Conservation (phyloP, 257 asterid genomes). For the Penstemon eatonii region DNA sequence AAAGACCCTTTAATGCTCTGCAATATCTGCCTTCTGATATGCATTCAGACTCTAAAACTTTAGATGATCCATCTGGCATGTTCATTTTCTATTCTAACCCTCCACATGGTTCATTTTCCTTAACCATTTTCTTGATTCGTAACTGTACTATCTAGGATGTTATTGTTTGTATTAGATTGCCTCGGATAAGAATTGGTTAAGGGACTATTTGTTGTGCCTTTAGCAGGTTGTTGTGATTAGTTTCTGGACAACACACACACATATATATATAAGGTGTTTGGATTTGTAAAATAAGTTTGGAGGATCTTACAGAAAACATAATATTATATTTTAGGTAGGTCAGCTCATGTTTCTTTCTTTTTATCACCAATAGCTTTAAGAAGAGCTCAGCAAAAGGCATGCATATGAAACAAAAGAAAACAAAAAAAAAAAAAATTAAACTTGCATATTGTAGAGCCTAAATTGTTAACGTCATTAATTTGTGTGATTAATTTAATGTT, state of each 20-base stretch:
- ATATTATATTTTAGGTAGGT: slow-evolving; percentile 45
- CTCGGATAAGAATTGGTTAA: neutral
- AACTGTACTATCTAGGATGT: neutral
- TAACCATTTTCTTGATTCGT: slow-evolving; percentile 32
- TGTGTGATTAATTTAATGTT: slow-evolving; percentile 9
- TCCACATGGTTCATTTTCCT: slow-evolving; percentile 34
- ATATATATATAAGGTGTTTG: slow-evolving; percentile 30
- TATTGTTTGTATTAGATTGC: too few species aligned
- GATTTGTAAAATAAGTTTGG: slow-evolving; percentile 28
- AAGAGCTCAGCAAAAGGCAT: slow-evolving; percentile 18
- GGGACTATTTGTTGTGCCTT: slow-evolving; percentile 26
- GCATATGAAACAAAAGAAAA: slow-evolving; percentile 38
- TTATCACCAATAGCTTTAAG: slow-evolving; percentile 26
- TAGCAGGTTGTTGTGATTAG: slow-evolving; percentile 32
- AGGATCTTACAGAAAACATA: slow-evolving; percentile 27
- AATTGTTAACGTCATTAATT: slow-evolving; percentile 32
- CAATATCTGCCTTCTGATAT: slow-evolving; percentile 18
- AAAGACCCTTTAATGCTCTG: slow-evolving; percentile 23
- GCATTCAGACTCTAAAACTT: slow-evolving; percentile 37
- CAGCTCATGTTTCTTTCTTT: slow-evolving; percentile 31
- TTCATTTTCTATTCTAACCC: slow-evolving; percentile 67
- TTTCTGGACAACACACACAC: slow-evolving; percentile 28
- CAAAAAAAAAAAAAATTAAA: slow-evolving; percentile 33
- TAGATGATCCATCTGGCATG: slow-evolving; percentile 49
- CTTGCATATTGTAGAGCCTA: slow-evolving; percentile 29